phyloP scores from a whole-genome alignment of 306 rosid genomes.

The Astragalus membranaceus region DNA sequence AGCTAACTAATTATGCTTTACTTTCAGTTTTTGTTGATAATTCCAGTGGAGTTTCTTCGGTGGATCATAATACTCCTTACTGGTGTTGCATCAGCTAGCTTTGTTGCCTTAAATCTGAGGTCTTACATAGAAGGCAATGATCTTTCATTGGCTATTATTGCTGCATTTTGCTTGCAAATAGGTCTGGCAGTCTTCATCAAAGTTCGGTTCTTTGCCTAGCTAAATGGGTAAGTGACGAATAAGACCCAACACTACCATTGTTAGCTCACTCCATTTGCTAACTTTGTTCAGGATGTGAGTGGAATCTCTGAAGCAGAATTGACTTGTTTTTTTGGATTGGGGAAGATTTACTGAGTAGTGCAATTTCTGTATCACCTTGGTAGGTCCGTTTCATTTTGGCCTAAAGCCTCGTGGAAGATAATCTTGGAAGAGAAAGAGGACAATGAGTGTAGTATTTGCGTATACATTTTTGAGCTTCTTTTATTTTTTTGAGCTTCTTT shows the following conservation, averaged over 20 bases:
- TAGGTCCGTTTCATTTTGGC: conserved; percentile 1
- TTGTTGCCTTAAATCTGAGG: conserved; percentile 74
- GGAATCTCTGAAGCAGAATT: conserved; percentile 18
- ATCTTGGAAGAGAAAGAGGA: conserved; percentile 7
- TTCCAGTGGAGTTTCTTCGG: conserved; percentile 77
- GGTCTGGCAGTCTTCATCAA: conserved; percentile 89
- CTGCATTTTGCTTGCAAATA: conserved; percentile 82
- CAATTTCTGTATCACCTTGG: conserved; percentile 4
- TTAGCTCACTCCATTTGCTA: conserved; percentile 2
- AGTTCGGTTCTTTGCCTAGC: conserved; percentile 92
- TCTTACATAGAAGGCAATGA: conserved; percentile 47
- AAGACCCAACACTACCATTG: conserved; percentile 7
- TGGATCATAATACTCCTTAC: conserved; percentile 65
- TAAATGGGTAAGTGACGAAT: conserved; percentile 3
- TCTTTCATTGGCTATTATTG: conserved; percentile 46
- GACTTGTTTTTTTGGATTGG: conserved; percentile 25
- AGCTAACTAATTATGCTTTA: background rate
- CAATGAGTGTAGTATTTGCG: conserved; percentile 21
- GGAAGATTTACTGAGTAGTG: conserved; percentile 2
- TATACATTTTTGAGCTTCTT: conserved; percentile 9
- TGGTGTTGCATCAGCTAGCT: conserved; percentile 82
- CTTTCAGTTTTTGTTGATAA: conserved; percentile 79
- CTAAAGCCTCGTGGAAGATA: conserved; percentile 3
- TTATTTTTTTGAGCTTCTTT: conserved; percentile 18
- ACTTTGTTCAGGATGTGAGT: background rate